phyloP scores from a whole-genome alignment of 345 rosid genomes.

The Gossypium ekmanianum region DNA sequence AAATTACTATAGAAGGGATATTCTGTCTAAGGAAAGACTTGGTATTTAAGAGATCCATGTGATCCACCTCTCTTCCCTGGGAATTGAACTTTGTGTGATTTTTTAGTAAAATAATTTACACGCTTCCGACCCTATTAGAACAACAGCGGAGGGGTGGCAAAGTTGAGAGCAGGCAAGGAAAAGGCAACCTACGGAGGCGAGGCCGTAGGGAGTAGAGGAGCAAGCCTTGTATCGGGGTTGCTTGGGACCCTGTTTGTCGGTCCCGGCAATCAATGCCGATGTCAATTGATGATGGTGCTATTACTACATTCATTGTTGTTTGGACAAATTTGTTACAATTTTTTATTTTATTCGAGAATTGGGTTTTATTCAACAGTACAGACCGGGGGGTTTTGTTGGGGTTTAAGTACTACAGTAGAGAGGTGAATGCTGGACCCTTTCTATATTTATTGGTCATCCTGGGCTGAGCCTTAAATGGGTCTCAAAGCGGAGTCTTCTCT shows the following conservation, averaged over 20 bases:
- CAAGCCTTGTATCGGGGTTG: constrained; percentile 61
- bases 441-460: neutral
- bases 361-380: neutral
- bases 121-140: too few species aligned
- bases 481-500: neutral
- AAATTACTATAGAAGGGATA: too few species aligned
- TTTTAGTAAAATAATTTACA: too few species aligned
- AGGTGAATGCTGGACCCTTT: neutral
- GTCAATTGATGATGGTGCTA: constrained; percentile 69
- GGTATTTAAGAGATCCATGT: too few species aligned
- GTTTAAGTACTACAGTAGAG: neutral
- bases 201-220: constrained; percentile 65
- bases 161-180: constrained; percentile 74
- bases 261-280: constrained; percentile 78
- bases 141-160: constrained; percentile 31
- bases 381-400: neutral
- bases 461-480: neutral
- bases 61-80: too few species aligned
- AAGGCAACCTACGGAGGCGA: constrained; percentile 52
- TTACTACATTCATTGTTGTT: constrained; percentile 32
- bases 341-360: neutral
- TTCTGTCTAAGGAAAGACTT: too few species aligned
- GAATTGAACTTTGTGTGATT: too few species aligned
- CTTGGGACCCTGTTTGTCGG: constrained; percentile 51
- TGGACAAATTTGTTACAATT: neutral